Conservation (phyloP, 345 rosid genomes). For the Brassica incana region DNA sequence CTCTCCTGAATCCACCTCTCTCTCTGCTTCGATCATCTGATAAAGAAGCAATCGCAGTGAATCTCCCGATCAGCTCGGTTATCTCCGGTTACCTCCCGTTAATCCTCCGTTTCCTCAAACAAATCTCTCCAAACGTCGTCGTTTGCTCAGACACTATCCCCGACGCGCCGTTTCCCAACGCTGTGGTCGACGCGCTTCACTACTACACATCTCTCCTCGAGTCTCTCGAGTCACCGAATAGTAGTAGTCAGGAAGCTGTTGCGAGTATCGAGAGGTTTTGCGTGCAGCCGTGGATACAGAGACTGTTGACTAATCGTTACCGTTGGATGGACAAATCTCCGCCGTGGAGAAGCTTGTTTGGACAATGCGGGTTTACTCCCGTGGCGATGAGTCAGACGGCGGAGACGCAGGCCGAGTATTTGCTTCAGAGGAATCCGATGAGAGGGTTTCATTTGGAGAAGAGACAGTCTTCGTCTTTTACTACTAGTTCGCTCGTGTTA, state of each 20-base stretch:
- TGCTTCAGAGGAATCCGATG: constrained; percentile 65
- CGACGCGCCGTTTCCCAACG: constrained; percentile 77
- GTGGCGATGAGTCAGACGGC: constrained; percentile 66
- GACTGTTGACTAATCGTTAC: constrained; percentile 60
- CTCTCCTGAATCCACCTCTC: constrained; percentile 46
- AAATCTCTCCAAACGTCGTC: constrained; percentile 74
- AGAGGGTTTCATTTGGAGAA: constrained; percentile 86
- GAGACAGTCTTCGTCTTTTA: constrained; percentile 43
- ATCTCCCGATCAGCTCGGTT: constrained; percentile 64
- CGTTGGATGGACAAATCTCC: constrained; percentile 51
- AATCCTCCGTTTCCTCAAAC: constrained; percentile 67
- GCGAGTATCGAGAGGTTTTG: constrained; percentile 71
- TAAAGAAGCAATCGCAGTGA: constrained; percentile 66
- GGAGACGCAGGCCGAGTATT: constrained; percentile 81
- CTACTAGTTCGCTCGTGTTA: constrained; percentile 49
- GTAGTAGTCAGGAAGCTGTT: constrained; percentile 37
- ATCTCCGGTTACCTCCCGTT: constrained; percentile 59
- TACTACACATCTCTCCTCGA: constrained; percentile 61
- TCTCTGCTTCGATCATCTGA: constrained; percentile 45
- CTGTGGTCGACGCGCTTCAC: constrained; percentile 63
- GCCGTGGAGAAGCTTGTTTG: constrained; percentile 71
- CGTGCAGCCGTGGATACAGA: constrained; percentile 67
- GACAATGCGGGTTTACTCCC: constrained; percentile 65
- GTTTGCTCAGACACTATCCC: constrained; percentile 76
- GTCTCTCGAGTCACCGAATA: constrained; percentile 61